Evolutionary conservation across 495 filamentous ascomycete species (phyloP).

Genomic region (Saxispiralis lemnorum): DNA sequence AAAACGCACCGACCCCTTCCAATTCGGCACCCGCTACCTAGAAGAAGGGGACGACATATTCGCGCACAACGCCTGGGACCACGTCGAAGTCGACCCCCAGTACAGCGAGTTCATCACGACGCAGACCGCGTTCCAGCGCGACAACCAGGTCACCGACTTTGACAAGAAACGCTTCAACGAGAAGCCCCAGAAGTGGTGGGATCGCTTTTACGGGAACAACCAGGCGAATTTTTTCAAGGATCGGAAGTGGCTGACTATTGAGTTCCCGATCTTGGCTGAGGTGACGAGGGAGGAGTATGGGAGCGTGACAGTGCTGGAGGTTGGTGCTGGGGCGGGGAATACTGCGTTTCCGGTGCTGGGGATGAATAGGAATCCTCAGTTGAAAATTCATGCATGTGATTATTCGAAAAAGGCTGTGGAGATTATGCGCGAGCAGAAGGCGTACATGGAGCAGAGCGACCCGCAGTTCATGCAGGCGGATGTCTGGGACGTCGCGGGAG

Average conservation of each 20-base stretch:
- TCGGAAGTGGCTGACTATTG: slow-evolving; percentile 86
- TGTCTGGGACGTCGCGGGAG: slow-evolving; percentile 68
- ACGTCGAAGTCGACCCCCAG: slow-evolving; percentile 69
- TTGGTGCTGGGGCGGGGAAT: slow-evolving; percentile 91
- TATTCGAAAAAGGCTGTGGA: slow-evolving; percentile 83
- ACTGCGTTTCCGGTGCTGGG: slow-evolving; percentile 78
- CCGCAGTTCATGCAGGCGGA: slow-evolving; percentile 55
- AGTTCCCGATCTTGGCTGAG: slow-evolving; percentile 68
- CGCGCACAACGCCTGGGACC: slow-evolving; percentile 97
- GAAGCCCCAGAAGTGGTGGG: slow-evolving; percentile 89
- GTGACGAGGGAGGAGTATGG: slow-evolving; percentile 47
- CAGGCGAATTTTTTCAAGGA: slow-evolving; percentile 95
- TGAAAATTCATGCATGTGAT: slow-evolving; percentile 80
- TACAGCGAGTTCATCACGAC: slow-evolving; percentile 66
- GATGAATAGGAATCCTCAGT: slow-evolving; percentile 58
- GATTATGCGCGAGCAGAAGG: slow-evolving; percentile 58
- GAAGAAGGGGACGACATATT: slow-evolving; percentile 70
- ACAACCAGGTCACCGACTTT: slow-evolving; percentile 67
- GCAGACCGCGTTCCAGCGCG: slow-evolving; percentile 68
- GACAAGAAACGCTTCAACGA: slow-evolving; percentile 72
- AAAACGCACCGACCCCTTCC: slow-evolving; percentile 80
- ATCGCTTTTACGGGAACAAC: slow-evolving; percentile 91
- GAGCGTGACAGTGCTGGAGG: slow-evolving; percentile 54
- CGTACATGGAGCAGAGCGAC: slow-evolving; percentile 38
- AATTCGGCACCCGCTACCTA: slow-evolving; percentile 80